These are phyloP conservation scores for Westerdykella sp. DNA, from an alignment of 2,329 filamentous ascomycete genomes.

Conservation along the genomic window DNA sequence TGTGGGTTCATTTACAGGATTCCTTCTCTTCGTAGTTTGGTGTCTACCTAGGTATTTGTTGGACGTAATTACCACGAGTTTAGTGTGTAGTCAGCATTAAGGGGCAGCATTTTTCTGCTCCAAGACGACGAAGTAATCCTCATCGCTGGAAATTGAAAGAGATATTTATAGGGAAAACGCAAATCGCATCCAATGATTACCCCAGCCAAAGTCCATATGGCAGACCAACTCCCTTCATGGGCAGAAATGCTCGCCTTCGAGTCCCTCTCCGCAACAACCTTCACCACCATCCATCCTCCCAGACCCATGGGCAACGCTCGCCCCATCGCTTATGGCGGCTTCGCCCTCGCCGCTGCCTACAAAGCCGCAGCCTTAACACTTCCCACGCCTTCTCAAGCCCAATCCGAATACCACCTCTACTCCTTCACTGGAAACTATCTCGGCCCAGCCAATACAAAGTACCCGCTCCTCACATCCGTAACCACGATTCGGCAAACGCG, in stretches of 20 bases:
- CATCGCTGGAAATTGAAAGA: too few species aligned
- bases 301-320: constrained; percentile 31
- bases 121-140: too few species aligned
- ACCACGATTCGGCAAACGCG: constrained; percentile 40
- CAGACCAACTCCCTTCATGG: background rate
- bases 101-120: too few species aligned
- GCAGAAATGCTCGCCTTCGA: constrained; percentile 1
- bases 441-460: constrained; percentile 41
- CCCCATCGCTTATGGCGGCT: constrained; percentile 44
- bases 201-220: background rate
- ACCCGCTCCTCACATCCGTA: constrained; percentile 36
- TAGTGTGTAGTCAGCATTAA: too few species aligned
- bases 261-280: constrained; percentile 3
- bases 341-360: constrained; percentile 38
- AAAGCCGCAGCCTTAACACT: constrained; percentile 40
- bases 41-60: too few species aligned
- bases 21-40: too few species aligned
- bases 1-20: too few species aligned
- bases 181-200: background rate
- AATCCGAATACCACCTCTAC: constrained; percentile 38
- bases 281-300: constrained; percentile 26
- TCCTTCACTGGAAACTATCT: constrained; percentile 45
- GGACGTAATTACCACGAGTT: too few species aligned
- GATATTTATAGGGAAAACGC: too few species aligned
- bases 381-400: constrained; percentile 5